A percentile compares a stretch with the other conserved stretches of the same genome.
Evolutionary conservation across 306 rosid genomes (phyloP).

Genomic region (Sphenostylis stenocarpa): DNA sequence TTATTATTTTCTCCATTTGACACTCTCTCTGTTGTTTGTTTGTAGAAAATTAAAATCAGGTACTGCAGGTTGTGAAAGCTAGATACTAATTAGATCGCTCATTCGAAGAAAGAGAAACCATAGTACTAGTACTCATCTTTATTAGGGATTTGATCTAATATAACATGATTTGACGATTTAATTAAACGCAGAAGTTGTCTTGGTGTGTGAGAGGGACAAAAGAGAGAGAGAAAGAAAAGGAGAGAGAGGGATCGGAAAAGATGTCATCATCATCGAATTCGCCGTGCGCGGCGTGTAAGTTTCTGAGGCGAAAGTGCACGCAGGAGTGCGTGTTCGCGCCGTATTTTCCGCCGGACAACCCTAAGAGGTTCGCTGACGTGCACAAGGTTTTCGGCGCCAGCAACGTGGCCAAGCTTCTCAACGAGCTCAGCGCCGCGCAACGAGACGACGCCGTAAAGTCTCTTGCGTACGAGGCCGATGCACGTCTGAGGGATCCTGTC

Average conservation of each 20-base stretch:
- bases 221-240: background rate
- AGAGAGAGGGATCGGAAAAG: slow-evolving; percentile 13
- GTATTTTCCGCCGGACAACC: slow-evolving; percentile 93
- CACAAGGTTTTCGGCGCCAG: slow-evolving; percentile 95
- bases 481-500: slow-evolving; percentile 82
- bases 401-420: slow-evolving; percentile 79
- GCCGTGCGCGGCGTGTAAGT: slow-evolving; percentile 96
- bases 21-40: slow-evolving; percentile 5
- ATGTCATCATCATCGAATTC: slow-evolving; percentile 62
- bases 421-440: slow-evolving; percentile 66
- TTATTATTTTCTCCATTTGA: slow-evolving; percentile 15
- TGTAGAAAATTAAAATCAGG: slow-evolving; percentile 29
- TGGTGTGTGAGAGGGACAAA: slow-evolving; percentile 15
- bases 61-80: slow-evolving; percentile 12
- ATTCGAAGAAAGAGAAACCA: slow-evolving; percentile 20
- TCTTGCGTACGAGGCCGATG: slow-evolving; percentile 85
- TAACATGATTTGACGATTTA: slow-evolving; percentile 21
- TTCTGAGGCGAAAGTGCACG: slow-evolving; percentile 77
- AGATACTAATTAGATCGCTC: slow-evolving; percentile 30
- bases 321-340: slow-evolving; percentile 95
- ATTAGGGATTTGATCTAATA: slow-evolving; percentile 24
- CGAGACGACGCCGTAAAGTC: slow-evolving; percentile 93
- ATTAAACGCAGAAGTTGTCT: slow-evolving; percentile 27
- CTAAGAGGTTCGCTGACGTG: slow-evolving; percentile 73
- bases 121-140: background rate